Evolutionary conservation across 148 eudicot species (phyloP), one percentile per base, ranked within the genome.

Genomic region (Vaccinium myrtillus): DNA sequence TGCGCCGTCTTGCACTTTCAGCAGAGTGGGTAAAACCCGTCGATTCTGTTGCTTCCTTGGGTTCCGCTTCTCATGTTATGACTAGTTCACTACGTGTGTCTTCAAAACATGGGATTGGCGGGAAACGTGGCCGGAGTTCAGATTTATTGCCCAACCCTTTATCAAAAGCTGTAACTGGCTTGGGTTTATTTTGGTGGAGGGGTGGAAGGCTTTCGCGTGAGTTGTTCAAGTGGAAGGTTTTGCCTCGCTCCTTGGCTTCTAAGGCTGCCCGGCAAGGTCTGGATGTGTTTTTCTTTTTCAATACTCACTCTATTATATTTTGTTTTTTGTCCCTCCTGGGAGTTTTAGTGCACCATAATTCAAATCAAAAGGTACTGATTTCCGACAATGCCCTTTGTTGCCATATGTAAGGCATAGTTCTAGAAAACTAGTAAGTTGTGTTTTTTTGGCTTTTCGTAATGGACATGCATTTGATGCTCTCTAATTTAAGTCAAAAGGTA

Each of bases 201-300:
- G 99, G 99, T 85, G 98, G 99, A 79, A 88, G 83, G 85, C 83
- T 89, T 83, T 95, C 99, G 53, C 95, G 98, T 55, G 85, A 87
- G 84, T 91, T 95, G 82, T 97, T 91, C 85, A 92, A 90, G 81
- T 94, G 96, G 96, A 94, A 95, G 93, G 93, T 81, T 85, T 88
- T 97, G 84, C 98, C 99, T 87, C 91, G 84, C 25, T 87, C 94
- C 16, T 84, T 90, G 85, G 96, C 93, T 84, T 85, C 86, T 82
- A 92, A 94, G 89, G 98, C 94, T 87, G 99, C 99, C 74, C 93
- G 99, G 30, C 91, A 92, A 92, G 99, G 99, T 94, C 79, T 85
- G 86, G 21, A 79, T 27, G 74, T 69, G 59, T 9, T 63, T 58
- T 78, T 86, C 25, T 49, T 65, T 46, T n/a, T 74, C 30, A 10